phyloP scores from a whole-genome alignment of 192 early-diverging fungal genomes.

The Linnemannia zychae region DNA sequence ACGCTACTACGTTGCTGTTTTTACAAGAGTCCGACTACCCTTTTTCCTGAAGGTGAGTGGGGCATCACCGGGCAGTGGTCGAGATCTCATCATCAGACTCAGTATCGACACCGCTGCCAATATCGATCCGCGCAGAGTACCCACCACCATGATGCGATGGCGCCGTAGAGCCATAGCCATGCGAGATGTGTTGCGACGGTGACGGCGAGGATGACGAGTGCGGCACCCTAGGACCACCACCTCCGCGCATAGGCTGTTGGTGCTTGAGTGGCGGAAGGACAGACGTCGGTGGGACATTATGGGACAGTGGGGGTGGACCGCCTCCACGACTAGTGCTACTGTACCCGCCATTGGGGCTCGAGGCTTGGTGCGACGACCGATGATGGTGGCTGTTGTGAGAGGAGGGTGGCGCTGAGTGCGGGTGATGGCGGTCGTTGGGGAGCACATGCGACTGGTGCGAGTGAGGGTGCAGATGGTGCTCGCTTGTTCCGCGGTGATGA shows the following conservation, averaged over 20 bases:
- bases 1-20: background rate
- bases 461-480: constrained; percentile 12
- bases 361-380: background rate
- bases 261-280: constrained; percentile 12
- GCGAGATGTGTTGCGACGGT: background rate
- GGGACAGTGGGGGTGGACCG: background rate
- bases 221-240: background rate
- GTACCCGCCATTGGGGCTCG: constrained; percentile 15
- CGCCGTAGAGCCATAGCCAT: background rate
- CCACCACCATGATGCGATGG: background rate
- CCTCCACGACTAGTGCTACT: constrained; percentile 10
- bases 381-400: constrained; percentile 4
- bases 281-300: background rate
- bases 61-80: background rate
- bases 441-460: background rate
- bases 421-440: background rate
- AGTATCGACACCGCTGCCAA: constrained; percentile 27
- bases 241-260: background rate
- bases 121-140: constrained; percentile 11
- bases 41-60: background rate
- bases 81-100: constrained; percentile 30
- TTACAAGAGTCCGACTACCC: background rate
- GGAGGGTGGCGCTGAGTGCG: background rate
- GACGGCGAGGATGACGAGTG: background rate
- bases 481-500: background rate